Conservation (phyloP, 2,329 filamentous ascomycete genomes). For the Pseudogymnoascus pannorum region DNA sequence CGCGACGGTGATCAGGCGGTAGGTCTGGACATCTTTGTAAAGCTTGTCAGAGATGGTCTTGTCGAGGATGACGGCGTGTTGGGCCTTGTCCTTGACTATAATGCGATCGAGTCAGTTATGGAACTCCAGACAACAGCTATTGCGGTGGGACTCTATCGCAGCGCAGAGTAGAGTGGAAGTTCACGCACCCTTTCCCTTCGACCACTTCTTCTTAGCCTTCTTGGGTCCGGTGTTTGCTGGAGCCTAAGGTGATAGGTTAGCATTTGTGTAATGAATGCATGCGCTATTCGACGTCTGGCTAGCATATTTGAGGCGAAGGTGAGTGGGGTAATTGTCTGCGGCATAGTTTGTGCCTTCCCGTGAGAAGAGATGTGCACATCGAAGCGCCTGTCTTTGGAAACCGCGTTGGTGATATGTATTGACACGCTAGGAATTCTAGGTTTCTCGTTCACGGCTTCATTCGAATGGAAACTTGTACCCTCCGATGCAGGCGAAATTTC, state of each 20-base stretch:
- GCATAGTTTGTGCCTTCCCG: background rate
- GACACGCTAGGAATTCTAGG: background rate
- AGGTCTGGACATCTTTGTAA: conserved; percentile 99
- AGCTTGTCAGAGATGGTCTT: conserved; percentile 97
- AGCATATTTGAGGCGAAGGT: background rate
- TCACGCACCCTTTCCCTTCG: conserved; percentile 51
- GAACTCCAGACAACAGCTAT: conserved; percentile 12
- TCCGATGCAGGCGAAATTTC: background rate
- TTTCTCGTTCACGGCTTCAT: background rate
- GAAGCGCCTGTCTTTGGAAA: background rate
- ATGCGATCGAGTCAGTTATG: conserved; percentile 32
- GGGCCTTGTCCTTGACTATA: conserved; percentile 99
- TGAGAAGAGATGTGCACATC: background rate
- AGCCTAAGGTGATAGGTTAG: conserved; percentile 29
- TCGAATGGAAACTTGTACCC: background rate
- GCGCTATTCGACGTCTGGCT: conserved; percentile 1
- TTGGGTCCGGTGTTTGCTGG: conserved; percentile 59
- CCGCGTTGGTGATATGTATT: background rate
- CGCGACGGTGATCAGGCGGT: conserved; percentile 97
- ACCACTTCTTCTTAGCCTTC: conserved; percentile 79
- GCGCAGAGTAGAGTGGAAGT: conserved; percentile 17
- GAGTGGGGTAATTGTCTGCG: background rate
- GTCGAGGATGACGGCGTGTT: conserved; percentile 98
- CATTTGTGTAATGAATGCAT: background rate
- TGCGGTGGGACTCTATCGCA: conserved; percentile 4